A percentile compares a stretch with the other conserved stretches of the same genome.
These are phyloP conservation scores for Gymnopilus junonius DNA, from an alignment of 768 basidiomycete species.

Conservation along the genomic window DNA sequence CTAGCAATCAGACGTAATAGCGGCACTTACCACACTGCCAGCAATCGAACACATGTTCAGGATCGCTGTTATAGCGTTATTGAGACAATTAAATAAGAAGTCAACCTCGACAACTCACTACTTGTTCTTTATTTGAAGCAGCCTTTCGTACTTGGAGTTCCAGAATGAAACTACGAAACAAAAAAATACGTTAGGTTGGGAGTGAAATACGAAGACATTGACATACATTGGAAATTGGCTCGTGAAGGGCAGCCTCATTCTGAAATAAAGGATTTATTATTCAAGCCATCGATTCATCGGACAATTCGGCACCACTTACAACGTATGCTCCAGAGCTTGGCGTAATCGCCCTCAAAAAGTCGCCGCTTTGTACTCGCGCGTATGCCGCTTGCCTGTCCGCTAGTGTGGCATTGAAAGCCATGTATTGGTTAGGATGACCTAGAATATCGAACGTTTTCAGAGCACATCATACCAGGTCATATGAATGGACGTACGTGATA, in stretches of 20 bases:
- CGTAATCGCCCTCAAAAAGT: conserved; percentile 26
- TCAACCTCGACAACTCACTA: conserved; percentile 22
- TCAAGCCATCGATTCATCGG: background rate
- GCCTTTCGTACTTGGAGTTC: conserved; percentile 24
- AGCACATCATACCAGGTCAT: background rate
- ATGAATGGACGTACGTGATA: conserved; percentile 21
- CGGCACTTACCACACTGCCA: conserved; percentile 34
- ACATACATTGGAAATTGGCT: conserved; percentile 28
- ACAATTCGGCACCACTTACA: conserved; percentile 11
- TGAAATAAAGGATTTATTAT: background rate
- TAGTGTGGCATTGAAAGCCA: conserved; percentile 14
- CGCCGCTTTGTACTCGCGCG: conserved; percentile 19
- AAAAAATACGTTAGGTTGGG: background rate
- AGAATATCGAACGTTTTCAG: background rate
- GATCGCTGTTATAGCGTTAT: no score
- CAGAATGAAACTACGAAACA: conserved; percentile 28
- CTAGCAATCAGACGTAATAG: background rate
- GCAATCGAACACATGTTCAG: no score
- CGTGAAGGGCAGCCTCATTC: conserved; percentile 33
- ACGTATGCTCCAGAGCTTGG: conserved; percentile 30
- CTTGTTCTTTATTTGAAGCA: conserved; percentile 29
- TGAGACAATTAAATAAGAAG: conserved; percentile 25
- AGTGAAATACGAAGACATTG: background rate
- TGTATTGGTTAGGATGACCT: conserved; percentile 22
- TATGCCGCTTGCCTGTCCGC: conserved; percentile 18